Base-by-base conservation (phyloP, 179 eudicot species). In the Beta lomatogona region DNA sequence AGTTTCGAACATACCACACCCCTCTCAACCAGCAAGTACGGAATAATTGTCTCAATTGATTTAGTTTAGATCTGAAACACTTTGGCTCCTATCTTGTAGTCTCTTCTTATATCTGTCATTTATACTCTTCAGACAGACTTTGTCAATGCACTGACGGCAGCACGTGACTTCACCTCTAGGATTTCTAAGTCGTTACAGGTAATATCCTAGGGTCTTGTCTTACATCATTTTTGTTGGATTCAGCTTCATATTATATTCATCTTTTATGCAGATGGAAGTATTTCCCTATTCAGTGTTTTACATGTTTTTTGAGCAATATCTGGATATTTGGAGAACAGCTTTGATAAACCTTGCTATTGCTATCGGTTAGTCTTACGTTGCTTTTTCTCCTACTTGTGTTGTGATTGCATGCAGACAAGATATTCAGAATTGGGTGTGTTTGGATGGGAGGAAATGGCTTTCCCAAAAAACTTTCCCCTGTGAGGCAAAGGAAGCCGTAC, bases 241-340 rank as follows among this genome's bases (percentile, higher is more conserved):
- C 21, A 69, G 75, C 22, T 80, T 54, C 36, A 69, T 44, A 19
- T 25, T 25, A 25, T 25, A 25, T 25, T 25, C 28, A 25, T 74
- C 16, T 41, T 25, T 75, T 31, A 3, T 91, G 95, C 94, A 97
- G 98, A 93, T 97, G 84, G 97, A 97, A 79, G 84, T 97, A 67
- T 97, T 93, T 82, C 99, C 99, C 36, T 97, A 97, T 89, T 94
- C 99, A 22, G 97, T 94, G 59, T 97, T 88, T 86, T 97, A 97
- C 85, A 92, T 93, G 83, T 97, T 92, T 86, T 97, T 97, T 84
- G 99, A 97, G 89, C 99, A 97, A 90, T 97, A 97, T 84, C 95
- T 97, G 82, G 91, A 91, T 83, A 97, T 97, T 82, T 97, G 99
- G 99, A 93, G 79, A 88, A 97, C 95, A 65, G 99, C 99, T n/a